Percentiles rank a stretch among this genome's conserved stretches.
phyloP scores from a whole-genome alignment of 2,329 filamentous ascomycete genomes.

The Leptographium lundbergii region DNA sequence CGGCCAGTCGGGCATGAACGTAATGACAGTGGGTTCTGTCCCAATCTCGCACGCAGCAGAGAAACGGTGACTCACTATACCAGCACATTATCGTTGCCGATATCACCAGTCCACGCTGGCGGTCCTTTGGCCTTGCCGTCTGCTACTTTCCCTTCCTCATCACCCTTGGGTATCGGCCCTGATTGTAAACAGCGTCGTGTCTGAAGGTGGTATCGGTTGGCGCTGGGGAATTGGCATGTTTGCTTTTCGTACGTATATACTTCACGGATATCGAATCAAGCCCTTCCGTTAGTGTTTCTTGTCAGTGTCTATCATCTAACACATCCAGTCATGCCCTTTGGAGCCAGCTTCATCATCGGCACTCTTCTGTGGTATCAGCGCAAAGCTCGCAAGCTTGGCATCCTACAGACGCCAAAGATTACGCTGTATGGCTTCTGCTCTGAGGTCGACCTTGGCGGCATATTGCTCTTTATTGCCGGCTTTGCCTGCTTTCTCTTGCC shows the following conservation, averaged over 20 bases:
- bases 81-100: constrained; percentile 45
- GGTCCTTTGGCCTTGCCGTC: constrained; percentile 36
- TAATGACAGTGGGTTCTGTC: constrained; percentile 25
- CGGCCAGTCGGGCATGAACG: constrained; percentile 45
- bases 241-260: background rate
- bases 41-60: too few relatives aligned
- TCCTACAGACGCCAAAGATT: background rate
- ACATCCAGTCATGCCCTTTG: constrained; percentile 37
- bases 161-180: constrained; percentile 43
- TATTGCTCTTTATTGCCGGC: constrained; percentile 33
- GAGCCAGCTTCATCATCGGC: constrained; percentile 33
- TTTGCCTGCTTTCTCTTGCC: constrained; percentile 34
- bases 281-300: background rate
- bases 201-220: constrained; percentile 28
- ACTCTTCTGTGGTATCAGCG: constrained; percentile 14
- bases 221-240: constrained; percentile 38
- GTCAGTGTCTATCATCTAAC: background rate
- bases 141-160: constrained; percentile 39
- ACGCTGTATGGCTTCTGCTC: constrained; percentile 21
- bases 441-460: constrained; percentile 26
- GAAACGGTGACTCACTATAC: background rate
- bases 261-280: background rate
- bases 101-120: constrained; percentile 38
- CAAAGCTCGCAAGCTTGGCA: background rate
- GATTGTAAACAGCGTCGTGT: constrained; percentile 25